Conservation (phyloP, 2,329 filamentous ascomycete species). For the Xylariaceae sp. region DNA sequence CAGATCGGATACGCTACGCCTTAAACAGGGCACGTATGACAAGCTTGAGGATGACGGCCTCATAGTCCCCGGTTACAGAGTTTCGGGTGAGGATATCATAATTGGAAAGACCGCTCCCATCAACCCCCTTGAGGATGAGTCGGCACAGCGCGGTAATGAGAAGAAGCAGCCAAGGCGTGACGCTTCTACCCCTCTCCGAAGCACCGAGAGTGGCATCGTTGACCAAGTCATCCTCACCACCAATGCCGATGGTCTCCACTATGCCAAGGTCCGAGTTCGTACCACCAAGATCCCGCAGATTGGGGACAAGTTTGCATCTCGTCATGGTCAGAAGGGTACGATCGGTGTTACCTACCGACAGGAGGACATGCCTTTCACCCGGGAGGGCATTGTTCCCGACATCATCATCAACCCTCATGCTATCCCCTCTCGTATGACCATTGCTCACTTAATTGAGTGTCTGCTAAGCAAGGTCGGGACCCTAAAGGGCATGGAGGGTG, state of each 20-base stretch:
- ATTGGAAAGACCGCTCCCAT: constrained; percentile 98
- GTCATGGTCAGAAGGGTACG: constrained; percentile 98
- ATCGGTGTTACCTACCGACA: constrained; percentile 98
- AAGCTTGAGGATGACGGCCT: constrained; percentile 97
- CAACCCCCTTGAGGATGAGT: constrained; percentile 87
- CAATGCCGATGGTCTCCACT: constrained; percentile 89
- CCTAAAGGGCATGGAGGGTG: constrained; percentile 91
- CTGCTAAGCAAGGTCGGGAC: constrained; percentile 94
- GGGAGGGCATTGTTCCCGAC: constrained; percentile 89
- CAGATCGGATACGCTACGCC: constrained; percentile 80
- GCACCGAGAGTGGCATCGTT: constrained; percentile 95
- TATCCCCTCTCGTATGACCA: constrained; percentile 99
- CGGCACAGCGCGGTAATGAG: constrained; percentile 87
- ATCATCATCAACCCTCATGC: constrained; percentile 99
- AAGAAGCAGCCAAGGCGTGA: constrained; percentile 90
- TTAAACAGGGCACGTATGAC: constrained; percentile 95
- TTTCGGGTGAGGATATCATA: constrained; percentile 97
- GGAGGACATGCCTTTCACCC: constrained; percentile 98
- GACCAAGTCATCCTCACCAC: constrained; percentile 93
- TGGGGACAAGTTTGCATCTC: constrained; percentile 98
- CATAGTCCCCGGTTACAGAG: constrained; percentile 88
- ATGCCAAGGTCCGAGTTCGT: constrained; percentile 95
- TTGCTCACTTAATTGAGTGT: constrained; percentile 99
- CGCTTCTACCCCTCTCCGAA: constrained; percentile 90
- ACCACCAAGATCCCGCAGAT: constrained; percentile 99